phyloP scores from a whole-genome alignment of 352 stramenopile species.

The Peronospora belbahrii region DNA sequence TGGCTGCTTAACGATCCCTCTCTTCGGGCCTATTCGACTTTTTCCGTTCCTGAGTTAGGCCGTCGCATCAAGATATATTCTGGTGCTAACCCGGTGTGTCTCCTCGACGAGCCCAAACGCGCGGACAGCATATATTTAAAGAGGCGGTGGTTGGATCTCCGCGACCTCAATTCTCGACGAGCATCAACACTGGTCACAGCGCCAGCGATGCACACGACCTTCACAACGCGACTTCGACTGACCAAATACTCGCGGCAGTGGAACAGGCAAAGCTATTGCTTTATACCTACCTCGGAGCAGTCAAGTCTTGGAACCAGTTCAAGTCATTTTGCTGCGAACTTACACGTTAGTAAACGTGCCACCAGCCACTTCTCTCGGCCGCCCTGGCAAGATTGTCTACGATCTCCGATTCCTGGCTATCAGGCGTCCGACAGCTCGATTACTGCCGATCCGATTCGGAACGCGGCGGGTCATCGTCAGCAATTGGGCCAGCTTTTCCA shows the following conservation, averaged over 20 bases:
- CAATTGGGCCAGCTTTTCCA: conserved; percentile 5
- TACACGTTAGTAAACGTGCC: conserved; percentile 4
- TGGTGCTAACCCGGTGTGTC: conserved; percentile 7
- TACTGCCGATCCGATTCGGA: conserved; percentile 1
- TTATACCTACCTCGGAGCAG: not conserved
- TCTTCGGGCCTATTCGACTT: not conserved
- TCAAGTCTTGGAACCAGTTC: conserved; percentile 4
- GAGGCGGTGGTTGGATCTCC: conserved; percentile 3
- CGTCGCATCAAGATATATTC: conserved; percentile 1
- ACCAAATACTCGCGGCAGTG: not conserved
- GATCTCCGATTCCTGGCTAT: conserved; percentile 1
- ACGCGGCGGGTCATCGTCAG: not conserved
- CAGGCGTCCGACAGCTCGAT: not conserved
- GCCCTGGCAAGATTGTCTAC: conserved; percentile 4
- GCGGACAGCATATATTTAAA: conserved; percentile 9
- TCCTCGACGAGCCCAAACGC: conserved; percentile 13
- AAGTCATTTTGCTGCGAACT: conserved; percentile 13
- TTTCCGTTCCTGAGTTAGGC: not conserved
- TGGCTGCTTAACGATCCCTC: conserved; percentile 1
- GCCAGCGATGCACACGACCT: conserved; percentile 6
- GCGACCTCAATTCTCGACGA: not conserved
- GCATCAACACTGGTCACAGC: not conserved
- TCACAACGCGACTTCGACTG: not conserved
- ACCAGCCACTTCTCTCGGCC: conserved; percentile 9
- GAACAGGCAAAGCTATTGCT: conserved; percentile 1